These are phyloP conservation scores for Flaveria sonorensis DNA, from an alignment of 129 eudicot species.

Conservation along the genomic window DNA sequence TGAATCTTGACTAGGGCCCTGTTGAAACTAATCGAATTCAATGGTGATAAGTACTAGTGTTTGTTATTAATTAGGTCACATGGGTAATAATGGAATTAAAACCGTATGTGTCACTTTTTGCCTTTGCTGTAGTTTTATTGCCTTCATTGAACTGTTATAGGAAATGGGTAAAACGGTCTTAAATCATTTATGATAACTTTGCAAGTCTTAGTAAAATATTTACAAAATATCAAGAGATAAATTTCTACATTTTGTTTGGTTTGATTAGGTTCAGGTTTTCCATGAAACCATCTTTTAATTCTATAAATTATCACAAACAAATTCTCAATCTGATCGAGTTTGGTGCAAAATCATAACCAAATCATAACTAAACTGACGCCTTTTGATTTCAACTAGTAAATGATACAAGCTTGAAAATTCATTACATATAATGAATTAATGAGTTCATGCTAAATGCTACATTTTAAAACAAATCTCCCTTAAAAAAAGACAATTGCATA, in stretches of 20 bases:
- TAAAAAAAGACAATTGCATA: too few relatives aligned
- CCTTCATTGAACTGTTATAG: neutral
- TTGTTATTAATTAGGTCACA: conserved; percentile 17
- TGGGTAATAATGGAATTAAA: conserved; percentile 25
- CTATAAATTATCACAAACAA: too few relatives aligned
- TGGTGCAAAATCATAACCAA: too few relatives aligned
- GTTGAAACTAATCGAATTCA: conserved; percentile 13
- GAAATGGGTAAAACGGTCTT: neutral
- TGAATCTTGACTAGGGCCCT: neutral
- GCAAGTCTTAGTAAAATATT: neutral
- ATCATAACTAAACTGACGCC: too few relatives aligned
- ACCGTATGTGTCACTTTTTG: neutral
- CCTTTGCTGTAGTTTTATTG: neutral
- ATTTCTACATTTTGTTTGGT: neutral
- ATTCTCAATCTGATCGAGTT: too few relatives aligned
- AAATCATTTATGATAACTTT: neutral
- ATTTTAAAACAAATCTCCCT: too few relatives aligned
- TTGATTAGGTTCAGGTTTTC: neutral
- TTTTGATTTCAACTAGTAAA: too few relatives aligned
- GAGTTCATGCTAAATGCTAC: too few relatives aligned
- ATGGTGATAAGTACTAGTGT: conserved; percentile 13
- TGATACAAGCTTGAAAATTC: too few relatives aligned
- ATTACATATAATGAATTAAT: too few relatives aligned
- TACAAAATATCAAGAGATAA: neutral
- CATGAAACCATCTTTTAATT: too few relatives aligned